phyloP scores from a whole-genome alignment of 139 green algal species.

The Coccomyxa sp. region DNA sequence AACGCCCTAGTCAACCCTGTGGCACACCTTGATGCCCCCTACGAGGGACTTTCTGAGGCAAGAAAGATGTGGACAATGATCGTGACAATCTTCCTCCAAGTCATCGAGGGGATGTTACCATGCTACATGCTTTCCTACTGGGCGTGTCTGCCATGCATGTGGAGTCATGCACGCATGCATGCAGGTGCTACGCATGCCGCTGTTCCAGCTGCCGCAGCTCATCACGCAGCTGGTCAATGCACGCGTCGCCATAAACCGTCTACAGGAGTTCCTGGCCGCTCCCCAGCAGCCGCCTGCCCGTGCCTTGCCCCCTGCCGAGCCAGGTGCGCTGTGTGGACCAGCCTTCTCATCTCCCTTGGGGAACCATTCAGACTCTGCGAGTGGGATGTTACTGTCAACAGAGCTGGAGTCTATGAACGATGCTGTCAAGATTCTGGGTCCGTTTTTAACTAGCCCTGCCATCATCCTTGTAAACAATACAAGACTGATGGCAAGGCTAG shows the following conservation, averaged over 20 bases:
- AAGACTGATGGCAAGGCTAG: too few species aligned
- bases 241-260: slow-evolving; percentile 38
- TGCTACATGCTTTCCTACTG: too few species aligned
- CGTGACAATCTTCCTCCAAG: too few species aligned
- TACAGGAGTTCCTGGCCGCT: slow-evolving; percentile 45
- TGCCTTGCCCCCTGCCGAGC: background rate
- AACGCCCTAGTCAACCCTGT: too few species aligned
- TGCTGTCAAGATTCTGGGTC: background rate
- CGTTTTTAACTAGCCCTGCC: background rate
- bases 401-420: background rate
- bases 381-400: background rate
- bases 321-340: background rate
- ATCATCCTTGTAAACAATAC: background rate
- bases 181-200: slow-evolving; percentile 33
- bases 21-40: too few species aligned
- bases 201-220: slow-evolving; percentile 56
- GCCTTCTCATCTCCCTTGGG: too few species aligned
- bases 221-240: slow-evolving; percentile 44
- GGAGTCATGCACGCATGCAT: too few species aligned
- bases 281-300: slow-evolving; percentile 23
- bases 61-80: too few species aligned
- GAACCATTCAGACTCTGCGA: too few species aligned
- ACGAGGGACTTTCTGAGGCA: too few species aligned
- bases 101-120: too few species aligned
- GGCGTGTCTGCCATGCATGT: too few species aligned